Percentiles rank a stretch among this genome's conserved stretches.
phyloP scores from a whole-genome alignment of 2,329 filamentous ascomycete species.

The Aspergillus clavatus region DNA sequence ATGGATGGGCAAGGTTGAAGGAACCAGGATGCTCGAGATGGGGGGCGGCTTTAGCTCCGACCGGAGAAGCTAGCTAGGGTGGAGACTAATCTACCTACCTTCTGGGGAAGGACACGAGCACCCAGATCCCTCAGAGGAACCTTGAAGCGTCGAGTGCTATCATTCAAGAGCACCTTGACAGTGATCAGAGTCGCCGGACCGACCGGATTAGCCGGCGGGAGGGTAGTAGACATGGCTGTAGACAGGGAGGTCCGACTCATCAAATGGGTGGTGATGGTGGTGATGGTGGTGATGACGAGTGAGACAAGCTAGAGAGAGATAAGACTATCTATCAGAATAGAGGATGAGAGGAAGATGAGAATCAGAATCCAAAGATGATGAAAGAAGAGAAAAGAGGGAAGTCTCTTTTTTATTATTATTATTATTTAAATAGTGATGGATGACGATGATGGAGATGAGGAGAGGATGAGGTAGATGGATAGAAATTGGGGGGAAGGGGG shows the following conservation, averaged over 20 bases:
- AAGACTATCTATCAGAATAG: slow-evolving; percentile 10
- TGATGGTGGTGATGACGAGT: not conserved
- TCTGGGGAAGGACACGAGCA: slow-evolving; percentile 67
- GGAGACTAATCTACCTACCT: slow-evolving; percentile 59
- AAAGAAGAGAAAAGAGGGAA: slow-evolving; percentile 11
- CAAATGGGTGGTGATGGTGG: too few relatives aligned
- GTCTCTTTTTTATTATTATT: too few relatives aligned
- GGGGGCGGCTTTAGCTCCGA: slow-evolving; percentile 16
- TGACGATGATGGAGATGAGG: slow-evolving; percentile 1
- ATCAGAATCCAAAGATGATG: slow-evolving; percentile 15
- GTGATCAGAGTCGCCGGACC: slow-evolving; percentile 70
- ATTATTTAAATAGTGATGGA: too few relatives aligned
- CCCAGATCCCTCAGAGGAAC: slow-evolving; percentile 80
- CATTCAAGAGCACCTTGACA: slow-evolving; percentile 77
- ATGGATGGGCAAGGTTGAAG: too few relatives aligned
- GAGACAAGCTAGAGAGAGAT: slow-evolving; percentile 7
- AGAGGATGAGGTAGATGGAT: not conserved
- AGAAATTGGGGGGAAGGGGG: not conserved
- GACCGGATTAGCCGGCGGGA: slow-evolving; percentile 43
- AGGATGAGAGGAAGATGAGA: slow-evolving; percentile 15
- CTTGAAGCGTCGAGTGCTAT: slow-evolving; percentile 76
- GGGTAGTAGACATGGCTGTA: slow-evolving; percentile 35
- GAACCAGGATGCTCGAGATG: slow-evolving; percentile 1
- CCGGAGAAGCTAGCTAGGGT: slow-evolving; percentile 32
- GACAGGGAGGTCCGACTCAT: too few relatives aligned